Conservation (phyloP, 2,329 filamentous ascomycete genomes). For the Paecilomyces dactylethromorphus region DNA sequence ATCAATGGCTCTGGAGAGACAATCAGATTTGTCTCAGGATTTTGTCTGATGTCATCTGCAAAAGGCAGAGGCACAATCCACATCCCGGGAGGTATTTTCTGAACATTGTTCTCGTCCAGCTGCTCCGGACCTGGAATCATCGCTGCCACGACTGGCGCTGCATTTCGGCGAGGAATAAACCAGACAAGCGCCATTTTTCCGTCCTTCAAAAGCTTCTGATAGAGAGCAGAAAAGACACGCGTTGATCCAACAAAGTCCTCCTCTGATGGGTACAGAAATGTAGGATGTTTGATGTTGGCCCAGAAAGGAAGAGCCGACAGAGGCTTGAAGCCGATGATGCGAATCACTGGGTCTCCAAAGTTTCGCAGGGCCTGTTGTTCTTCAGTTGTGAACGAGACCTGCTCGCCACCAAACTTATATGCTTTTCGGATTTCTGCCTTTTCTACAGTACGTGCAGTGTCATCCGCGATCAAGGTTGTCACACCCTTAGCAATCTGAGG, state of each 20-base stretch:
- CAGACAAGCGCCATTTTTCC: slow-evolving; percentile 82
- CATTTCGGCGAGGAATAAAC: slow-evolving; percentile 78
- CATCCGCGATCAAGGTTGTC: slow-evolving; percentile 69
- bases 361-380: slow-evolving; percentile 71
- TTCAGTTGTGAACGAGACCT: slow-evolving; percentile 76
- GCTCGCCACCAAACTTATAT: slow-evolving; percentile 92
- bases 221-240: slow-evolving; percentile 83
- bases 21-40: slow-evolving; percentile 55
- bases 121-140: slow-evolving; percentile 69
- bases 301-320: slow-evolving; percentile 67
- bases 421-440: slow-evolving; percentile 81
- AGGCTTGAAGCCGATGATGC: slow-evolving; percentile 91
- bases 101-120: slow-evolving; percentile 58
- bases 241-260: slow-evolving; percentile 85
- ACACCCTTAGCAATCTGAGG: slow-evolving; percentile 71
- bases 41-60: slow-evolving; percentile 76
- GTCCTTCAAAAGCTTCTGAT: slow-evolving; percentile 74
- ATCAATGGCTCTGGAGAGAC: slow-evolving; percentile 64
- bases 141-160: slow-evolving; percentile 71
- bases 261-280: slow-evolving; percentile 91
- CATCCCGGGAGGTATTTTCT: slow-evolving; percentile 71
- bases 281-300: slow-evolving; percentile 79
- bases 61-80: slow-evolving; percentile 87
- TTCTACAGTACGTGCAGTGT: slow-evolving; percentile 69
- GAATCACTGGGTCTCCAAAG: slow-evolving; percentile 76